Conservation (phyloP, 331 rosid species). For the Quercus tomentella region DNA sequence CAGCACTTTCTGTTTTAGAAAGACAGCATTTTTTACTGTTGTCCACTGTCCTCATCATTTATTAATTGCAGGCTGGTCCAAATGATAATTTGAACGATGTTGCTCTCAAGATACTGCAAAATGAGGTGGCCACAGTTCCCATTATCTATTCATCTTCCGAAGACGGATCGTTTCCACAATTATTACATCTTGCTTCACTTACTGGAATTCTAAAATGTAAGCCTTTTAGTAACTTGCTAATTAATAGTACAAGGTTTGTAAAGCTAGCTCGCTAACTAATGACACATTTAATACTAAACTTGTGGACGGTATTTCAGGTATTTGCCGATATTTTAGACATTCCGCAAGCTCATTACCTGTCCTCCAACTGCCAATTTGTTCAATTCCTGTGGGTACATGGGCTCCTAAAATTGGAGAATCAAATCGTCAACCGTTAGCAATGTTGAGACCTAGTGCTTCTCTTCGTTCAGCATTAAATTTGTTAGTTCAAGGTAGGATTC, state of each 20-base stretch:
- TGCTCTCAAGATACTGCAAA: slow-evolving; percentile 76
- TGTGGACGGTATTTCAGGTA: slow-evolving; percentile 64
- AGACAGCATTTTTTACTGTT: not conserved
- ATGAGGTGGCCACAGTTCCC: slow-evolving; percentile 87
- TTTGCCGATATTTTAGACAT: slow-evolving; percentile 94
- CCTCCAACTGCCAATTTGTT: slow-evolving; percentile 79
- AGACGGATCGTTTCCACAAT: slow-evolving; percentile 85
- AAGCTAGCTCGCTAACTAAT: not conserved
- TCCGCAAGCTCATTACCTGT: slow-evolving; percentile 79
- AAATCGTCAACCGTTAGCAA: slow-evolving; percentile 73
- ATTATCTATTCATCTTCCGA: slow-evolving; percentile 72
- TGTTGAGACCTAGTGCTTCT: slow-evolving; percentile 84
- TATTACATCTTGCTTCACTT: slow-evolving; percentile 90
- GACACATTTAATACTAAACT: slow-evolving; percentile 15
- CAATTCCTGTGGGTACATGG: slow-evolving; percentile 93
- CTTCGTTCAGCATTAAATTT: slow-evolving; percentile 80
- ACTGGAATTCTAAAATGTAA: slow-evolving; percentile 89
- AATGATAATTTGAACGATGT: slow-evolving; percentile 82
- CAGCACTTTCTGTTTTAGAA: not conserved
- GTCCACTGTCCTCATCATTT: not conserved
- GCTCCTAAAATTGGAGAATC: slow-evolving; percentile 94
- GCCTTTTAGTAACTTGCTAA: slow-evolving; percentile 16
- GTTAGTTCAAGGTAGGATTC: slow-evolving; percentile 80
- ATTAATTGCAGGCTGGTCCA: slow-evolving; percentile 71
- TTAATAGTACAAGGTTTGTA: not conserved